phyloP scores from a whole-genome alignment of 768 basidiomycete genomes.

The Mycena leptocephala region DNA sequence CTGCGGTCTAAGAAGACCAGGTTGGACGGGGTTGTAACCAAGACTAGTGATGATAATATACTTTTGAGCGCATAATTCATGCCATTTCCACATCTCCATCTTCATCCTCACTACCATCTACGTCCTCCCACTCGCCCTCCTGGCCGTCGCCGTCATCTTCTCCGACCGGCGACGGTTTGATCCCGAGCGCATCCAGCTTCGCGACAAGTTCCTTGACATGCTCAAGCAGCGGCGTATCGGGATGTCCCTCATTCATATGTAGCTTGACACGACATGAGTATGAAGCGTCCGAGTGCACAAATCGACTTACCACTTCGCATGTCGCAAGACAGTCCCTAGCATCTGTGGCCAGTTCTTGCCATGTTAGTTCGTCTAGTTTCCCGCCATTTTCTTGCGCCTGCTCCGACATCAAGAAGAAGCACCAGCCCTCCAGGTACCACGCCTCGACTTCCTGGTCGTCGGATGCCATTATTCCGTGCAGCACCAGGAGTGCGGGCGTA shows the following conservation, averaged over 20 bases:
- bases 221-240: constrained; percentile 82
- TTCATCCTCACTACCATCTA: constrained; percentile 70
- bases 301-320: constrained; percentile 78
- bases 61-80: constrained; percentile 57
- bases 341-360: constrained; percentile 87
- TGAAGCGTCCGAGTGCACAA: neutral
- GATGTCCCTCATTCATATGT: constrained; percentile 79
- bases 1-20: too few species aligned
- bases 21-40: too few species aligned
- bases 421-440: constrained; percentile 97
- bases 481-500: constrained; percentile 80
- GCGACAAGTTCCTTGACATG: constrained; percentile 84
- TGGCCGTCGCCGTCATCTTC: constrained; percentile 67
- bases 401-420: constrained; percentile 88
- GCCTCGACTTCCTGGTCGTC: constrained; percentile 93
- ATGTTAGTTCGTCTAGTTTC: constrained; percentile 69
- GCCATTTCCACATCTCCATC: constrained; percentile 75
- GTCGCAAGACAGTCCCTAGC: constrained; percentile 88
- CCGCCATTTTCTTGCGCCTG: constrained; percentile 73
- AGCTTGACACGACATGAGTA: constrained; percentile 60
- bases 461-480: constrained; percentile 84
- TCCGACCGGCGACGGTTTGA: constrained; percentile 73
- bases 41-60: constrained; percentile 35
- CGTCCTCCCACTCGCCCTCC: constrained; percentile 74
- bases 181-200: constrained; percentile 77